Evolutionary conservation across 2,329 filamentous ascomycete species (phyloP), one percentile per base, ranked within the genome.

Genomic region (Colletotrichum musae): DNA sequence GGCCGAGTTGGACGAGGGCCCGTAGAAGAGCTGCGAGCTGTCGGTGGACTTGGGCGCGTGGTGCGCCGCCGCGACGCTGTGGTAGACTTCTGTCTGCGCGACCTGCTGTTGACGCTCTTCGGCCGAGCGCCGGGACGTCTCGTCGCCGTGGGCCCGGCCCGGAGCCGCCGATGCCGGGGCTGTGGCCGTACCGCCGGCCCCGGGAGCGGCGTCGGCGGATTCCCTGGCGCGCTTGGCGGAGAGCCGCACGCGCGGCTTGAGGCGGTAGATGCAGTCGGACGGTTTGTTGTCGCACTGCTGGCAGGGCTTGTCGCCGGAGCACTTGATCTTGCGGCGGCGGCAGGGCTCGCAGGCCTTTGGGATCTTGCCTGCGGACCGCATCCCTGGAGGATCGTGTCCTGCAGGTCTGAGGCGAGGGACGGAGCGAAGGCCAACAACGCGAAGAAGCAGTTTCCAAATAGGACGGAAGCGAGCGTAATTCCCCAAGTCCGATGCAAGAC

Each of bases 211-310:
- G 72, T 79, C 80, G 71, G 74, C 77, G 73, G 73, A 78, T 75
- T 77, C 82, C 79, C 75, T 84, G 39, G 13, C 45, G 80, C 70
- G 80, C 74, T 41, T 80, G 75, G 51, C 54, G 6, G 67, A 54
- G n/a, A 63, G 32, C 26, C 58, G 50, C 45, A 69, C 50, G n/a
- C 59, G 68, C 18, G 70, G 60, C 18, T 72, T 73, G n/a, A 65
- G 60, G 15, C 72, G 70, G 47, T 73, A 73, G 7, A 64, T 41
- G 68, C 72, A 73, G 39, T 61, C 58, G 1, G 61, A 70, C 6
- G 65, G 72, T 32, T 66, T 70, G 24, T 63, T 68, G 18, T 56
- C 64, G 21, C 72, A 73, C 16, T 72, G 64, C 9, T 54, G 56
- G 50, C 72, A 73, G 39, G 72, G 72, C 18, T 72, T 58, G 45